Percentiles rank a stretch among this genome's conserved stretches.
Conservation (phyloP, 2,329 filamentous ascomycete genomes). For the Pseudogymnoascus destructans region DNA sequence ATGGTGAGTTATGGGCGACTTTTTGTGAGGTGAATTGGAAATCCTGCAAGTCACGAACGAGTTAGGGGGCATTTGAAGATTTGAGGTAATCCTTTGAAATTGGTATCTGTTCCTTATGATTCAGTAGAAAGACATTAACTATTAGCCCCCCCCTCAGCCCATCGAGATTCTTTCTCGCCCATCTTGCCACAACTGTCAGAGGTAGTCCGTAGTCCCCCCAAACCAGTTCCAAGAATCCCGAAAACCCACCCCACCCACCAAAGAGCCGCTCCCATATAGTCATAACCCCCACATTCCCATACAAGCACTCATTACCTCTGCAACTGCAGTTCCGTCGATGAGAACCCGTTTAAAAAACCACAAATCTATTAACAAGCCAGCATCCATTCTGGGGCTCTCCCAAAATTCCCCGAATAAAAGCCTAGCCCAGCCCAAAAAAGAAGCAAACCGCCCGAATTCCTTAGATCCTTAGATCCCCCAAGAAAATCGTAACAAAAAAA, state of each 20-base stretch:
- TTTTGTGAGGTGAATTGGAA: background rate
- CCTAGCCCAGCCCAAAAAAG: background rate
- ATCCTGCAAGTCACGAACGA: background rate
- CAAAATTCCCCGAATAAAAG: background rate
- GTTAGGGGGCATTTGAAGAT: background rate
- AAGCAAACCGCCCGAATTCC: background rate
- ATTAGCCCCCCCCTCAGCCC: background rate
- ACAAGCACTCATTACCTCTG: background rate
- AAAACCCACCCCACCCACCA: background rate
- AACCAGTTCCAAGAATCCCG: background rate
- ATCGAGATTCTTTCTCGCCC: background rate
- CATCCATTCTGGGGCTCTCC: background rate
- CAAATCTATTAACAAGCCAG: constrained; percentile 6
- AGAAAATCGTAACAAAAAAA: background rate
- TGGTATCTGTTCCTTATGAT: constrained; percentile 1
- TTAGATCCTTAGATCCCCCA: background rate
- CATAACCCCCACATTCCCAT: background rate
- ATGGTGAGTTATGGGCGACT: background rate
- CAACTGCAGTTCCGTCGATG: background rate
- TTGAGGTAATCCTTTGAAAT: background rate
- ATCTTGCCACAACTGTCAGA: background rate
- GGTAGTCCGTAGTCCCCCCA: background rate
- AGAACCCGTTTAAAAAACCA: background rate
- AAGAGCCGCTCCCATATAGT: constrained; percentile 1
- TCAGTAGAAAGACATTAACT: constrained; percentile 1